These are phyloP conservation scores for Leishmania mexicana DNA, from an alignment of 208 protist genomes.

Conservation along the genomic window DNA sequence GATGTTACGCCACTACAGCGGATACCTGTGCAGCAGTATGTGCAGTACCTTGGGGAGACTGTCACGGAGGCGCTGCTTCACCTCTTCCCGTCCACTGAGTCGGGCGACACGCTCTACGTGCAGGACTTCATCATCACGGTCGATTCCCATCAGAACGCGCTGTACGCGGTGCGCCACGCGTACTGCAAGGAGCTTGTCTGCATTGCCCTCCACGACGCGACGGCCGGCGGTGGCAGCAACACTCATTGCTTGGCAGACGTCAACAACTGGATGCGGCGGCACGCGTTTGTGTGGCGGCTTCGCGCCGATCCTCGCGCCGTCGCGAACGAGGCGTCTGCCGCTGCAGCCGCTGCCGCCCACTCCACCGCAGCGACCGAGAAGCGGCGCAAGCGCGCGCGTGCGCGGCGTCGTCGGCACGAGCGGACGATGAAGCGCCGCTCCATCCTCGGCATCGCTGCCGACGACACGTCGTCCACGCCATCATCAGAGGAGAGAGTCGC, in stretches of 20 bases:
- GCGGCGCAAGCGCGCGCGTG: slow-evolving; percentile 19
- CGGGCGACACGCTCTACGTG: slow-evolving; percentile 39
- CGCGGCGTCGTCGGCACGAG: background rate
- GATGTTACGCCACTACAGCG: slow-evolving; percentile 52
- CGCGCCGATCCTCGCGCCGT: slow-evolving; percentile 4
- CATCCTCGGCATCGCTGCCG: slow-evolving; percentile 6
- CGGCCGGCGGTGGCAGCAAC: slow-evolving; percentile 28
- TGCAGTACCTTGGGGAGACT: slow-evolving; percentile 20
- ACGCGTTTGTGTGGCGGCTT: slow-evolving; percentile 32
- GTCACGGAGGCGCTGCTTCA: slow-evolving; percentile 27
- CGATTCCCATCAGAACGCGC: slow-evolving; percentile 75
- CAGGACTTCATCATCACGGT: slow-evolving; percentile 89
- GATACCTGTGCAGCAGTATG: slow-evolving; percentile 32
- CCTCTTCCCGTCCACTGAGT: slow-evolving; percentile 15
- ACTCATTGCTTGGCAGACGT: slow-evolving; percentile 63
- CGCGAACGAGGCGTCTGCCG: background rate
- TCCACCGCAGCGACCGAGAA: slow-evolving; percentile 1
- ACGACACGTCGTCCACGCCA: background rate
- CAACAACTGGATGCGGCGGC: slow-evolving; percentile 41
- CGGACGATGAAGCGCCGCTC: slow-evolving; percentile 19
- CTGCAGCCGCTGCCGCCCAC: background rate
- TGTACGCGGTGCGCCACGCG: slow-evolving; percentile 61
- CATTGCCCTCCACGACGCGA: slow-evolving; percentile 66
- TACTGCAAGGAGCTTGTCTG: slow-evolving; percentile 88
- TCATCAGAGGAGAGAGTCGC: background rate